Percentiles rank a stretch among this genome's conserved stretches.
phyloP scores from a whole-genome alignment of 1,139 yeast species.

The Spathaspora jeffriesii region DNA sequence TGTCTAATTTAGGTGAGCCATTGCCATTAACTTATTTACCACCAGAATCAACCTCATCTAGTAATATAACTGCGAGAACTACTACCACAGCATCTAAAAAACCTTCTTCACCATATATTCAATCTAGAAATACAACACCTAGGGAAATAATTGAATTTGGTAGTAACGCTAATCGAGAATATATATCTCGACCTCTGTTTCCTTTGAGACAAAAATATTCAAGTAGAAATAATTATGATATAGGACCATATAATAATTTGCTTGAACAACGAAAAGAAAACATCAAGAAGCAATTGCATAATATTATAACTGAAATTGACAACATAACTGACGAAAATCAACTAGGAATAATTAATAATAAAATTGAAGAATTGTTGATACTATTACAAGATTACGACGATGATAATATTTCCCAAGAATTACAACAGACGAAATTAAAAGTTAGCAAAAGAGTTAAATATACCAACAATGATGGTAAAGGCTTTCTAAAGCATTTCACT shows the following conservation, averaged over 20 bases:
- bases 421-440: neutral
- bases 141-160: conserved; percentile 2
- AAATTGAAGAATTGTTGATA: neutral
- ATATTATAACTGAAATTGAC: neutral
- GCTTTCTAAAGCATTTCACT: neutral
- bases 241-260: conserved; percentile 7
- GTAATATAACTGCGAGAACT: neutral
- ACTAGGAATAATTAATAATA: neutral
- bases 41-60: conserved; percentile 5
- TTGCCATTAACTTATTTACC: conserved; percentile 34
- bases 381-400: neutral
- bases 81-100: neutral
- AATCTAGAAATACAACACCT: conserved; percentile 5
- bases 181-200: neutral
- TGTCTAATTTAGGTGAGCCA: conserved; percentile 32
- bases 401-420: neutral
- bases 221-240: conserved; percentile 4
- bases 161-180: conserved; percentile 2
- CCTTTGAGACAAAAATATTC: neutral
- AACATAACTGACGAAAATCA: neutral
- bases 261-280: conserved; percentile 2
- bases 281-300: neutral
- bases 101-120: conserved; percentile 6
- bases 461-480: neutral
- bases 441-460: neutral